Evolutionary conservation across 352 stramenopile species (phyloP).

Genomic region (Phytophthora colocasiae): DNA sequence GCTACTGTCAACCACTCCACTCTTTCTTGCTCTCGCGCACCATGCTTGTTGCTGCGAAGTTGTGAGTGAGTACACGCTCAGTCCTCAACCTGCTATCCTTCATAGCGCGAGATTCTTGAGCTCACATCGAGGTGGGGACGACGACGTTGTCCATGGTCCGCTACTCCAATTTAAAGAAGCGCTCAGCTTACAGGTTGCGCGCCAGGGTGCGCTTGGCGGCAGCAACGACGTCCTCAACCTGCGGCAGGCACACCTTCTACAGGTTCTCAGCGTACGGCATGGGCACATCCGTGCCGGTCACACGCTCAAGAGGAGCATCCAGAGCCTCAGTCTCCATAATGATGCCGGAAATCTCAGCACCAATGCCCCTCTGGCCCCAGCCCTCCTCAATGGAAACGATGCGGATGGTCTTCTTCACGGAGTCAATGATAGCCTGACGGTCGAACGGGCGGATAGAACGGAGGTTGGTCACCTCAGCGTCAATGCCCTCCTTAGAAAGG

Average conservation of each 20-base stretch:
- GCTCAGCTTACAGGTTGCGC: conserved; percentile 70
- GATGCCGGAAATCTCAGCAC: conserved; percentile 97
- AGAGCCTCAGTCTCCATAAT: conserved; percentile 98
- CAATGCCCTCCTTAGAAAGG: conserved; percentile 95
- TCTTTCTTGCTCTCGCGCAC: no score
- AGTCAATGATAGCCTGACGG: conserved; percentile 96
- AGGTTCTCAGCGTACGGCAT: conserved; percentile 99
- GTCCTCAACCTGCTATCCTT: conserved; percentile 35
- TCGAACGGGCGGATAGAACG: conserved; percentile 97
- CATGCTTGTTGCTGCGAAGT: no score
- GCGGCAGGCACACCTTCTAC: conserved; percentile 94
- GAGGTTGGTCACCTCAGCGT: conserved; percentile 95
- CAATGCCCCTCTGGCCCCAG: conserved; percentile 97
- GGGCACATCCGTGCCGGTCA: conserved; percentile 98
- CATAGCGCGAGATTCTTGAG: conserved; percentile 38
- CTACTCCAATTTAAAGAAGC: conserved; percentile 14
- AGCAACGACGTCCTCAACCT: conserved; percentile 95
- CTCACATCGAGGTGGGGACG: conserved; percentile 30
- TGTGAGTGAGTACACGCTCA: no score
- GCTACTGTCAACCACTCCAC: no score
- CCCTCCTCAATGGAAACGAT: conserved; percentile 98
- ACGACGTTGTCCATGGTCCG: conserved; percentile 26
- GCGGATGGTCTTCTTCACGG: conserved; percentile 99
- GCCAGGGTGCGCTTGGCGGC: conserved; percentile 91
- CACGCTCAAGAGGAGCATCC: conserved; percentile 97